Evolutionary conservation across 1,284 basidiomycete species (phyloP).

Genomic region (Exobasidium cylindrosporum): DNA sequence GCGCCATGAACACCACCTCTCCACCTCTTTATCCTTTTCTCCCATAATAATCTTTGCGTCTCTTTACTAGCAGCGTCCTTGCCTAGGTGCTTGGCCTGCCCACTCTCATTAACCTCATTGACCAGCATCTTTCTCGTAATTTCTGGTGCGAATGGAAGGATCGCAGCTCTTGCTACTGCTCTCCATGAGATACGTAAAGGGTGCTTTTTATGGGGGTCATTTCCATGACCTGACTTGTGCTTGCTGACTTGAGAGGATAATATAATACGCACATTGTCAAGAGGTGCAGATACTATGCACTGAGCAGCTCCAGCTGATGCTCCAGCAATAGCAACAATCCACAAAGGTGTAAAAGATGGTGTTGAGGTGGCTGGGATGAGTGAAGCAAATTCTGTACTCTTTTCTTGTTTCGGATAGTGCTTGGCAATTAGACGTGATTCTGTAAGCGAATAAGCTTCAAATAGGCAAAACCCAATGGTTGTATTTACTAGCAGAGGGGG

Average conservation of each 20-base stretch:
- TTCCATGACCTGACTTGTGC: background rate
- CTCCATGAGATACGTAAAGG: slow-evolving; percentile 37
- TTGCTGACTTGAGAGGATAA: slow-evolving; percentile 23
- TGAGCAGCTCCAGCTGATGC: slow-evolving; percentile 56
- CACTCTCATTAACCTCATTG: slow-evolving; percentile 32
- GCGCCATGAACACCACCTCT: slow-evolving; percentile 47
- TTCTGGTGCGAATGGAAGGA: slow-evolving; percentile 49
- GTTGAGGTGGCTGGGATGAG: slow-evolving; percentile 1
- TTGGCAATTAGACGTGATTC: slow-evolving; percentile 30
- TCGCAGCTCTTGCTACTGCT: slow-evolving; percentile 43
- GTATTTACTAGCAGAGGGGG: slow-evolving; percentile 56
- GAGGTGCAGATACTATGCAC: slow-evolving; percentile 56
- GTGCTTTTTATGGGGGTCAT: background rate
- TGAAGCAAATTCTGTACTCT: background rate
- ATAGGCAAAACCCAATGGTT: slow-evolving; percentile 55
- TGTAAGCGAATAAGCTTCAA: slow-evolving; percentile 50
- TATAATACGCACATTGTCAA: slow-evolving; percentile 57
- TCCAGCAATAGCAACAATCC: slow-evolving; percentile 49
- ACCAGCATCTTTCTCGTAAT: slow-evolving; percentile 29
- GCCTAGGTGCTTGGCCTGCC: slow-evolving; percentile 8
- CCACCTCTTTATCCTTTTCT: slow-evolving; percentile 36
- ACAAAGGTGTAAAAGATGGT: slow-evolving; percentile 34
- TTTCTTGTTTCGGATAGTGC: background rate
- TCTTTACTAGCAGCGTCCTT: slow-evolving; percentile 8
- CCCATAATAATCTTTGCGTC: slow-evolving; percentile 47